phyloP scores from a whole-genome alignment of 208 protist genomes.

The Entamoeba moshkovskii region DNA sequence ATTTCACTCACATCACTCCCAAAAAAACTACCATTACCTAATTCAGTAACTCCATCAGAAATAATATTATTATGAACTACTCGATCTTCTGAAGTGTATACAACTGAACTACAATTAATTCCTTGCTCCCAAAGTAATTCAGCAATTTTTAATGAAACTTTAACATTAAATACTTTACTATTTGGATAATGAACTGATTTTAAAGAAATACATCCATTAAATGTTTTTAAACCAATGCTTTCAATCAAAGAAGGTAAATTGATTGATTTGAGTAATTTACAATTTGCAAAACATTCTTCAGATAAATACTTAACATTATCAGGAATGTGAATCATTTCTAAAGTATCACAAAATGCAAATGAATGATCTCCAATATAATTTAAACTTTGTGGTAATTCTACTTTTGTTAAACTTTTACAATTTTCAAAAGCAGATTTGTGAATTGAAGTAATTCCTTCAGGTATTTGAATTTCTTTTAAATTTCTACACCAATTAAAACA shows the following conservation, averaged over 20 bases:
- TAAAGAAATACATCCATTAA: neutral
- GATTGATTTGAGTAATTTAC: neutral
- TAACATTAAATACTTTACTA: neutral
- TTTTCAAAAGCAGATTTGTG: neutral
- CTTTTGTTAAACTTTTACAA: neutral
- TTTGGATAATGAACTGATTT: neutral
- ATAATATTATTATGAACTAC: neutral
- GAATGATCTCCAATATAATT: neutral
- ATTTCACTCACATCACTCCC: neutral
- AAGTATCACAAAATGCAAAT: neutral
- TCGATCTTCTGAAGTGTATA: neutral
- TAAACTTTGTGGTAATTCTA: neutral
- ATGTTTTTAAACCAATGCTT: neutral
- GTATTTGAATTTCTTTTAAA: neutral
- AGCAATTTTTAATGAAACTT: neutral
- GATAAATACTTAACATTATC: neutral
- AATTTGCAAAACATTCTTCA: neutral
- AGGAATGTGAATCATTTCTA: neutral
- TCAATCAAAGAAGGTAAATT: neutral
- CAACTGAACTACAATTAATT: neutral
- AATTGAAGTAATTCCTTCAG: neutral
- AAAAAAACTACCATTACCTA: neutral
- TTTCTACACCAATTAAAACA: neutral
- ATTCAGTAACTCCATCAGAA: neutral
- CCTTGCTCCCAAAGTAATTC: neutral